These are phyloP conservation scores for Cadophora sp. DNA, from an alignment of 2,329 filamentous ascomycete species.

Conservation along the genomic window DNA sequence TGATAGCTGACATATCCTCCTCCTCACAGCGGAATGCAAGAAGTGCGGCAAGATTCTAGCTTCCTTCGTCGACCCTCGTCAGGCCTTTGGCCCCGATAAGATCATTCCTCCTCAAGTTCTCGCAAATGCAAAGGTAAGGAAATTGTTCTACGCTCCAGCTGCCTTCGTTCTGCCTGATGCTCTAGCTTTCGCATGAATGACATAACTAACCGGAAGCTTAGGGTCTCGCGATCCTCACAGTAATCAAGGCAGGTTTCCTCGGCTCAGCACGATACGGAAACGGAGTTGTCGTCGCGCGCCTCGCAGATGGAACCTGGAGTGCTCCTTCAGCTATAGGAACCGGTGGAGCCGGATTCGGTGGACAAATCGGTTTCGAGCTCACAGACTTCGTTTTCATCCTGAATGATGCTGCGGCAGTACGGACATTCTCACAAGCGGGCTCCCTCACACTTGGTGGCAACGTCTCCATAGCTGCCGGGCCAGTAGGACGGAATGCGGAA, in stretches of 20 bases:
- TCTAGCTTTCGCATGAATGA: neutral
- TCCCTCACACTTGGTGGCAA: slow-evolving; percentile 94
- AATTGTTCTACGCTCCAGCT: neutral
- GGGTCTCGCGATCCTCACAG: slow-evolving; percentile 85
- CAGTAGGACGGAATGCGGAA: slow-evolving; percentile 92
- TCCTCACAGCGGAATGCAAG: slow-evolving; percentile 83
- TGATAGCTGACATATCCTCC: slow-evolving; percentile 25
- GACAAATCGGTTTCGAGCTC: slow-evolving; percentile 86
- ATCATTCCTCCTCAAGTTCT: slow-evolving; percentile 92
- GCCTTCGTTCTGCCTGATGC: neutral
- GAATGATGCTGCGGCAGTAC: slow-evolving; percentile 88
- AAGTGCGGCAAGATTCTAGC: slow-evolving; percentile 96
- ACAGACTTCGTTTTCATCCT: slow-evolving; percentile 98
- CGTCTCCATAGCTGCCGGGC: slow-evolving; percentile 92
- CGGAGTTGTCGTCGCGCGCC: slow-evolving; percentile 80
- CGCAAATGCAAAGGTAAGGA: slow-evolving; percentile 82
- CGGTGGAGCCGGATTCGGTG: slow-evolving; percentile 81
- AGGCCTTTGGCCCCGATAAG: slow-evolving; percentile 95
- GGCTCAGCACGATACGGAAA: slow-evolving; percentile 83
- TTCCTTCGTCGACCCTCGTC: slow-evolving; percentile 92
- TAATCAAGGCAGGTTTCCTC: slow-evolving; percentile 87
- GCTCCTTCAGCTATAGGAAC: slow-evolving; percentile 83
- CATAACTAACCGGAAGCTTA: slow-evolving; percentile 42
- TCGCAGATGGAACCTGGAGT: slow-evolving; percentile 80
- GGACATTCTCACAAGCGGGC: slow-evolving; percentile 91